Conservation (phyloP, 2,329 filamentous ascomycete genomes). For the Cordyceps sp. region DNA sequence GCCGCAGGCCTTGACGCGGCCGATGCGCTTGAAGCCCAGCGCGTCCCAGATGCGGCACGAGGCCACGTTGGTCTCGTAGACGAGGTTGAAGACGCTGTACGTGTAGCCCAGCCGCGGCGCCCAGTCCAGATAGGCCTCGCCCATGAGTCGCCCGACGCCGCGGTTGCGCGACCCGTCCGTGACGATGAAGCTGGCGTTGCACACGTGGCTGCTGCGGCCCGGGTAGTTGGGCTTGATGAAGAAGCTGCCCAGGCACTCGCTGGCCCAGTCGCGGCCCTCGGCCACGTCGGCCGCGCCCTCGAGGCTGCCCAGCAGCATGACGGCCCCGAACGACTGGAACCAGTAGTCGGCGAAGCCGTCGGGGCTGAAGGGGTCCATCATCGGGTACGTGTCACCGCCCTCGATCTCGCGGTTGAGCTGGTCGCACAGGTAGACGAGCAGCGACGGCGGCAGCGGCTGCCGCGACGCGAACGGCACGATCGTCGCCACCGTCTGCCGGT, state of each 20-base stretch:
- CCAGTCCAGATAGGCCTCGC: conserved; percentile 63
- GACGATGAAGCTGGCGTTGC: conserved; percentile 68
- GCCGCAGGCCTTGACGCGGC: conserved; percentile 58
- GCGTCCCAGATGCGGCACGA: conserved; percentile 86
- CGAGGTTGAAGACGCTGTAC: conserved; percentile 86
- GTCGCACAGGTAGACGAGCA: conserved; percentile 64
- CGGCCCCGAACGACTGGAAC: conserved; percentile 79
- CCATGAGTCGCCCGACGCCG: conserved; percentile 60
- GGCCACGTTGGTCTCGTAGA: conserved; percentile 85
- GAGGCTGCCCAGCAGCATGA: conserved; percentile 72
- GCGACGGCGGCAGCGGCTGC: conserved; percentile 55
- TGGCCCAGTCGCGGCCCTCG: conserved; percentile 56
- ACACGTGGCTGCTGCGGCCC: conserved; percentile 77
- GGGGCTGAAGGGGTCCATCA: conserved; percentile 60
- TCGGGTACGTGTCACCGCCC: conserved; percentile 81
- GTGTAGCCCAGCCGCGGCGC: conserved; percentile 70
- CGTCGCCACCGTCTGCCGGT: conserved; percentile 70
- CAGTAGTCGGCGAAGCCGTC: conserved; percentile 68
- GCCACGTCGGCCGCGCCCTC: conserved; percentile 40
- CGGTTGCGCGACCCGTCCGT: conserved; percentile 58
- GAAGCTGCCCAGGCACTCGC: conserved; percentile 73
- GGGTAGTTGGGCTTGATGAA: conserved; percentile 93
- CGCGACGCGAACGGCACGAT: conserved; percentile 69
- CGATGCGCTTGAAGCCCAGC: conserved; percentile 82
- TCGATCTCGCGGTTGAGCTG: conserved; percentile 84